These are phyloP conservation scores for Lipomyces oligophaga DNA, from an alignment of 805 yeast species.

Conservation along the genomic window DNA sequence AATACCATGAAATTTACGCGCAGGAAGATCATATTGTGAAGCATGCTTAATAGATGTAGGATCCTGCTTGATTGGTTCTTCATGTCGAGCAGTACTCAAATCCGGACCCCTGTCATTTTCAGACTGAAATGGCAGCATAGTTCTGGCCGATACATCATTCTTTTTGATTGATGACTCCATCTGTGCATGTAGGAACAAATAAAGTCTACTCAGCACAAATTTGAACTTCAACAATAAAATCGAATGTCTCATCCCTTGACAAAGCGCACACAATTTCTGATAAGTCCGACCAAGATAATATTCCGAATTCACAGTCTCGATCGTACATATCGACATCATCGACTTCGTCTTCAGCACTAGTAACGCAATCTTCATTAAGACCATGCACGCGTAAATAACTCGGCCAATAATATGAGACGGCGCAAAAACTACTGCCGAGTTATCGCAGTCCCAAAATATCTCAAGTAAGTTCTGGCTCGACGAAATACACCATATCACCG, in stretches of 20 bases:
- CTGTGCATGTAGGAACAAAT: conserved; percentile 13
- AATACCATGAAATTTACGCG: conserved; percentile 12
- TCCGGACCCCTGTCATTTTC: too few species aligned
- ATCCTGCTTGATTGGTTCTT: neutral
- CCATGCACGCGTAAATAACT: conserved; percentile 16
- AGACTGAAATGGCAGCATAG: neutral
- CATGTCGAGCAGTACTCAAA: too few species aligned
- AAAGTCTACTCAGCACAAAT: conserved; percentile 14
- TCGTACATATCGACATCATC: conserved; percentile 13
- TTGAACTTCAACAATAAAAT: conserved; percentile 10
- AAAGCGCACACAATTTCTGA: conserved; percentile 5
- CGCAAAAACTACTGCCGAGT: neutral
- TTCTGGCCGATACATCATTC: neutral
- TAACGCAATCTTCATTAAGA: conserved; percentile 15
- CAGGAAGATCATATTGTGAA: conserved; percentile 14
- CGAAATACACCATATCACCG: conserved; percentile 22
- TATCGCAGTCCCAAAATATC: conserved; percentile 10
- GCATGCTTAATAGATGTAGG: neutral
- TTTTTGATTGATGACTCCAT: neutral
- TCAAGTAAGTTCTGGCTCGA: conserved; percentile 16
- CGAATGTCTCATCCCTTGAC: conserved; percentile 4
- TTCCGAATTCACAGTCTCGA: conserved; percentile 13
- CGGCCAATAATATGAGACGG: conserved; percentile 14
- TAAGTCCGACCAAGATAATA: conserved; percentile 18
- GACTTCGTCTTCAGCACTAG: conserved; percentile 3